Evolutionary conservation across 768 basidiomycete species (phyloP), one percentile per base, ranked within the genome.

Genomic region (Cyathus striatus): DNA sequence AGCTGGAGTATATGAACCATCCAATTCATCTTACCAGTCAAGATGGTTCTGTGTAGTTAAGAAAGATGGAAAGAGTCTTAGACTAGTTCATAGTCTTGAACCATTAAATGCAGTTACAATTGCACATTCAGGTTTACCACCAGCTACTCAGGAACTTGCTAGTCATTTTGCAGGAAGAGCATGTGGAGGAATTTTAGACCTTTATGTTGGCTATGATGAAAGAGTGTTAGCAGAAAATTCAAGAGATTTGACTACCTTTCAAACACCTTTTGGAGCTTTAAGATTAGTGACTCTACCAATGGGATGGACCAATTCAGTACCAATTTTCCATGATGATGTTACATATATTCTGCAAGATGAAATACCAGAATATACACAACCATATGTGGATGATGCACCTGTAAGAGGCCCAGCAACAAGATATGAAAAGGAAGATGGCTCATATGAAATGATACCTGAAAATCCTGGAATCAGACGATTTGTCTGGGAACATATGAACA

Each of bases 11-110:
- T 73, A 71, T 40, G 63, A 76, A 48, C 62, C 57, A 0, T 66
- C 61, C 0, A 59, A 69, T 25, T 60, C 59, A 0, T 68, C 68
- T 0, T 75, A 75, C 22, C 51, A 63, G 0, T 66, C 64, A 0
- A 42, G 58, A 6, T 72, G 65, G 69, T 75, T 72, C 40, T 63
- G 60, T 23, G 63, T 72, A 0, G 18, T 53, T 5, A 70, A 70
- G 53, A 68, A 69, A 43, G 61, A 69, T 42, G 55, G 65, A 0
- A 61, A 62, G 26, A 53, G 50, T 0, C 49, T 72, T 1, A 48
- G 60, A 0, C 40, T 68, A 0, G 66, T 72, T 1, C 66, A 70
- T 34, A 54, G 56, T 45, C 49, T 72, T 1, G 59, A 70, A 44
- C 65, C 60, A 0, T 54, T 72, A 0, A 72, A 72, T 45, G 52